Percentiles rank a stretch among this genome's conserved stretches.
These are phyloP conservation scores for Digitaria exilis DNA, from an alignment of 202 grass and related monocot species.

Conservation along the genomic window DNA sequence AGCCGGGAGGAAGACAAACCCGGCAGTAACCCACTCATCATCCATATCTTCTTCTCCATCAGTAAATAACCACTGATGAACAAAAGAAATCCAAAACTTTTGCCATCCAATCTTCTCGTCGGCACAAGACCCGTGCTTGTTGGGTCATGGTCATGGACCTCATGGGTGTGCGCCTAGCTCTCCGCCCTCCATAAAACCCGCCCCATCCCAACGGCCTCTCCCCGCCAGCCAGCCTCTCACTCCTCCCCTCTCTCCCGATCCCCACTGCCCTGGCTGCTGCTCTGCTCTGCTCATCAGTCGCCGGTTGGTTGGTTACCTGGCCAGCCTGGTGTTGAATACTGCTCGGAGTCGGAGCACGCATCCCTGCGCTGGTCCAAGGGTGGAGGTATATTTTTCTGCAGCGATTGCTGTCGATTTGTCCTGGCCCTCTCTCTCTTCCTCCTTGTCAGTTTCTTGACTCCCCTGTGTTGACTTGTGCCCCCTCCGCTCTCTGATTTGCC, in stretches of 20 bases:
- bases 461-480: conserved; percentile 33
- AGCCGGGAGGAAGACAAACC: background rate
- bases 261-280: too few species aligned
- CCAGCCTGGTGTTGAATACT: conserved; percentile 5
- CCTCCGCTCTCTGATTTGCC: background rate
- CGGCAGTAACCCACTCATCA: background rate
- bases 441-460: conserved; percentile 48
- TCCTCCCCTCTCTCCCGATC: background rate
- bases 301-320: background rate
- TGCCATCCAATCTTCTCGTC: background rate
- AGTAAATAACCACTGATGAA: background rate
- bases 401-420: background rate
- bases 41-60: background rate
- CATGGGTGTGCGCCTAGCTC: background rate
- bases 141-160: too few species aligned
- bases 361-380: background rate
- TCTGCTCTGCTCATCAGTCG: background rate
- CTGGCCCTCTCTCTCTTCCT: background rate
- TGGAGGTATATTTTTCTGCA: background rate
- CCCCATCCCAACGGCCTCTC: conserved; percentile 14
- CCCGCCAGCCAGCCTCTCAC: background rate
- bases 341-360: background rate
- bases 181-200: background rate
- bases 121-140: conserved; percentile 3
- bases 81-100: background rate